Base-by-base conservation (phyloP, 192 early-diverging fungal species). In the Lunasporangiospora selenospora region DNA sequence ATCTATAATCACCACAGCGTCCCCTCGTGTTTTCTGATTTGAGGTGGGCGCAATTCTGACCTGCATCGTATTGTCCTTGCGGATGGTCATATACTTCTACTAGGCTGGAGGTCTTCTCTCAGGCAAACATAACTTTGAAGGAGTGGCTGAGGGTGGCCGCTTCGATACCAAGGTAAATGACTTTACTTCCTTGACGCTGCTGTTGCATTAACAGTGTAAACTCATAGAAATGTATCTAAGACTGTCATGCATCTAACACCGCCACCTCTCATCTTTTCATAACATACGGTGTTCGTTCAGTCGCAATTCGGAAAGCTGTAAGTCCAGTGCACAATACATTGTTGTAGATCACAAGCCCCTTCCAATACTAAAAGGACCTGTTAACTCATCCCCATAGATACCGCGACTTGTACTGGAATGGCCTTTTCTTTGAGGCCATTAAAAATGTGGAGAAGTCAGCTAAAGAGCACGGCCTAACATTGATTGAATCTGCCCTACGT, bases 371-470 rank as follows among this genome's bases (percentile, higher is more conserved):
- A 43, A 13, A 43, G 18, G 24, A 43, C 42, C 4, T 43, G n/a
- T n/a, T n/a, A n/a, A n/a, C 24, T 19, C 7, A n/a, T 13, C 19
- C 21, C 19, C 4, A 23, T 63, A 75, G 77, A 24, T 77, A 80
- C 33, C 79, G 79, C 4, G 54, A 77, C 2, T 53, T 79, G 16
- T 84, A 65, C 62, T 84, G 81, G 78, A 77, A 73, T 18, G 40
- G 62, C 1, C 57, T 81, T 18, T 84, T 79, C 63, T 86, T 88
- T 56, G 58, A 80, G 13, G 87, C 83, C 4, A 55, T 89, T 29
- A 79, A 79, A 30, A 58, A 58, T 12, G 49, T 89, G 43, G 45
- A 58, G 8, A 64, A 39, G 48, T 37, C 36, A 3, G 42, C 64
- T 1, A 62, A 60, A 16, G 60, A 54, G 24, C 53, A 75, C 27